A percentile compares a stretch with the other conserved stretches of the same genome.
Evolutionary conservation across 108 stramenopile genomes (phyloP).

Genomic region (Fistulifera pelliculosa): DNA sequence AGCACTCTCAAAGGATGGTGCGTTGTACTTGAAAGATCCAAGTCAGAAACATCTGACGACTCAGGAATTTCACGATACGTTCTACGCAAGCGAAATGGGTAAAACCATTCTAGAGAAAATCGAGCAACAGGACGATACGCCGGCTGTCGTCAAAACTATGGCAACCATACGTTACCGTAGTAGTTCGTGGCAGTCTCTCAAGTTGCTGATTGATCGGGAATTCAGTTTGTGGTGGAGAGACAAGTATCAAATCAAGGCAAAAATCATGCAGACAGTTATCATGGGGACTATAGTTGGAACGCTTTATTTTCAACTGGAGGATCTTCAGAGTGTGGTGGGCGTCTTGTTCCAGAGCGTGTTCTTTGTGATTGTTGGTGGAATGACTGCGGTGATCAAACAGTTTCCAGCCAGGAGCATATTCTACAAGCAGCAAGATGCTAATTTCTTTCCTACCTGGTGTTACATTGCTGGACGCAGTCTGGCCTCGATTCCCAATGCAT

Average conservation of each 20-base stretch:
- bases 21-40: conserved; percentile 34
- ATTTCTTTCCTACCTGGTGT: conserved; percentile 74
- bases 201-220: conserved; percentile 36
- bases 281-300: conserved; percentile 61
- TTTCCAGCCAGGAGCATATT: conserved; percentile 56
- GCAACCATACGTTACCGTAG: conserved; percentile 30
- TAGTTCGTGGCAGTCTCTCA: conserved; percentile 16
- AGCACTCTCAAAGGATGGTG: conserved; percentile 5
- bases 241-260: conserved; percentile 29
- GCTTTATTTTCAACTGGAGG: conserved; percentile 42
- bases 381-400: conserved; percentile 61
- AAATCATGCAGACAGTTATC: conserved; percentile 35
- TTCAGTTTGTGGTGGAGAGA: conserved; percentile 48
- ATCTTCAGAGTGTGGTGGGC: conserved; percentile 31
- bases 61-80: conserved; percentile 46
- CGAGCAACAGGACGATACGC: conserved; percentile 1
- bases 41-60: conserved; percentile 35
- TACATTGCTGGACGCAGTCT: conserved; percentile 43
- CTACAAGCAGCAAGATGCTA: conserved; percentile 81
- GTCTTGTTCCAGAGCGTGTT: conserved; percentile 54
- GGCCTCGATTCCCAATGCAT: conserved; percentile 29
- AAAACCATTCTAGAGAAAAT: conserved; percentile 25
- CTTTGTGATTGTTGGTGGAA: conserved; percentile 47
- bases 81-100: conserved; percentile 30
- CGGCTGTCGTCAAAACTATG: conserved; percentile 1